These are phyloP conservation scores for Posidonia australis DNA, from an alignment of 106 monocot species.

Conservation along the genomic window DNA sequence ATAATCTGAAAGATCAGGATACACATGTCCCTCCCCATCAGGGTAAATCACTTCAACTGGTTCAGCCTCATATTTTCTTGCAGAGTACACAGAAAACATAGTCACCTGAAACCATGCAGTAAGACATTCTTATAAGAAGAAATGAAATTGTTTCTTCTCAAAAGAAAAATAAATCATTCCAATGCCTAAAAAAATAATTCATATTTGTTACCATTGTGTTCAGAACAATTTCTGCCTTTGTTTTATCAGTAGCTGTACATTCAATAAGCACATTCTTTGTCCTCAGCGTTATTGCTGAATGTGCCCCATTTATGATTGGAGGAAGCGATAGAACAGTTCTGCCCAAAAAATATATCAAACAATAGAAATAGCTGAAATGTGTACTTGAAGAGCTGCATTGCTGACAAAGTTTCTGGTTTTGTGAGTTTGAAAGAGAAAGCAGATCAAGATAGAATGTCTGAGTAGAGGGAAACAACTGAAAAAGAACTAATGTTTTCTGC, in stretches of 20 bases:
- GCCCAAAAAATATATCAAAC: conserved; percentile 8
- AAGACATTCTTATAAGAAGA: too few relatives aligned
- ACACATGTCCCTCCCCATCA: conserved; percentile 43
- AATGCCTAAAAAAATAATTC: neutral
- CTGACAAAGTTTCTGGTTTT: too few relatives aligned
- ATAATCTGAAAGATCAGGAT: conserved; percentile 69
- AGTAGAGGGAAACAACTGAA: too few relatives aligned
- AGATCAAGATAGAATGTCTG: too few relatives aligned
- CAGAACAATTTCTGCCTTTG: conserved; percentile 90
- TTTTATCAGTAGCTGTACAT: conserved; percentile 93
- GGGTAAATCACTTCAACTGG: conserved; percentile 75
- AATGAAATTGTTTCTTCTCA: neutral
- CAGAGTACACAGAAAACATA: conserved; percentile 93
- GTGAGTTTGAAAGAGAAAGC: too few relatives aligned
- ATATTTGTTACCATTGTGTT: conserved; percentile 69
- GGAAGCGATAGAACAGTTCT: conserved; percentile 83
- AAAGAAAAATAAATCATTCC: too few relatives aligned
- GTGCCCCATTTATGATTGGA: conserved; percentile 95
- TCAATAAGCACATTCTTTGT: conserved; percentile 96
- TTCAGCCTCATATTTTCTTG: conserved; percentile 82
- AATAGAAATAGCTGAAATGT: too few relatives aligned
- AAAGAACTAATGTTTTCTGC: too few relatives aligned
- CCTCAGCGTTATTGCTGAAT: conserved; percentile 70
- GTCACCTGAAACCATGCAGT: conserved; percentile 45
- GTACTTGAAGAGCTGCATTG: too few relatives aligned